Conservation (phyloP, 2,329 filamentous ascomycete species). For the Sclerotinia subarctica region DNA sequence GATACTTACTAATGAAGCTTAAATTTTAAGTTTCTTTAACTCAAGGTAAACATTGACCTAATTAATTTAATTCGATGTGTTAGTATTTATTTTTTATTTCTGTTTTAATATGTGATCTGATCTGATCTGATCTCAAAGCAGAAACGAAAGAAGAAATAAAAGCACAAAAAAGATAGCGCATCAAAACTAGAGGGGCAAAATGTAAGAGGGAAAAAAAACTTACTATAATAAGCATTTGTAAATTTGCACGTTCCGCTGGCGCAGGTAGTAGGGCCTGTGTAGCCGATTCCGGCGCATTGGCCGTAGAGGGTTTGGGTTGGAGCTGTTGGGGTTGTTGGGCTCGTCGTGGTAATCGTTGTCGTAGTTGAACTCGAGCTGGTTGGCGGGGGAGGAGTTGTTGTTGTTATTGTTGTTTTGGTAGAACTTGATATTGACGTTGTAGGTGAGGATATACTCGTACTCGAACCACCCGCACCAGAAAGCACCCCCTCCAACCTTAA, state of each 20-base stretch:
- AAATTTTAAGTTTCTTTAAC: too few species aligned
- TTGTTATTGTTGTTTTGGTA: background rate
- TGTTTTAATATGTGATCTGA: too few species aligned
- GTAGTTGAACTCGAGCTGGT: background rate
- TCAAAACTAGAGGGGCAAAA: too few species aligned
- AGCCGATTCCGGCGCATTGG: constrained; percentile 30
- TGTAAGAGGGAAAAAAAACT: background rate
- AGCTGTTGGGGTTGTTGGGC: background rate
- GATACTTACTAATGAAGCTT: too few species aligned
- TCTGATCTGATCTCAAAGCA: too few species aligned
- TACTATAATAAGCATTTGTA: constrained; percentile 28
- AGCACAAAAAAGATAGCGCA: too few species aligned
- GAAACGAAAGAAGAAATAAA: too few species aligned
- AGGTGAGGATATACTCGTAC: background rate
- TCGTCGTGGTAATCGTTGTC: background rate
- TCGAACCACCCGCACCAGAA: background rate
- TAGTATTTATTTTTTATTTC: too few species aligned
- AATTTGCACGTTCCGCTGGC: constrained; percentile 25
- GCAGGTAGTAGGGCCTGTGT: constrained; percentile 27
- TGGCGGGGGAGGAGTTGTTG: background rate
- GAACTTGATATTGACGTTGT: background rate
- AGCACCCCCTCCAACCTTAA: constrained; percentile 28
- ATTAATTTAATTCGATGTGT: too few species aligned
- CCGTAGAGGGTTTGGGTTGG: constrained; percentile 24
- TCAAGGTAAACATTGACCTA: too few species aligned